Conservation (phyloP, 768 basidiomycete genomes). For the Cubamyces sp. region DNA sequence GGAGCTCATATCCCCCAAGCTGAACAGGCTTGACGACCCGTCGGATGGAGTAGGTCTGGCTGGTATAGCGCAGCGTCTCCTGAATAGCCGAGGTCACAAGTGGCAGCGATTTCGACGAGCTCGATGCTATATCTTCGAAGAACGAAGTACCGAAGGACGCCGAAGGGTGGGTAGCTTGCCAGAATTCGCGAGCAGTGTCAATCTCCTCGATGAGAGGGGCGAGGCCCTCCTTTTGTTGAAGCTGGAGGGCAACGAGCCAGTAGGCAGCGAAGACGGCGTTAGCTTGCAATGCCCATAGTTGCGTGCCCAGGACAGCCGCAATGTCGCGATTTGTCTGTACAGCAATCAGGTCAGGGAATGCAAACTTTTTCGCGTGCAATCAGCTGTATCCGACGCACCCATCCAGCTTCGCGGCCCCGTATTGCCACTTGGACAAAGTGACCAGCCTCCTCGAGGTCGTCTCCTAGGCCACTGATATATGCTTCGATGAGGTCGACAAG, state of each 20-base stretch:
- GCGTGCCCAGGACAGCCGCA: slow-evolving; percentile 19
- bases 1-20: slow-evolving; percentile 24
- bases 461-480: slow-evolving; percentile 8
- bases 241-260: slow-evolving; percentile 27
- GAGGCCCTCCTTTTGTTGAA: slow-evolving; percentile 28
- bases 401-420: slow-evolving; percentile 8
- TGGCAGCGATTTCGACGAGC: slow-evolving; percentile 21
- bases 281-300: slow-evolving; percentile 32
- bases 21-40: slow-evolving; percentile 24
- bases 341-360: not conserved
- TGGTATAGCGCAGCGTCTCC: slow-evolving; percentile 30
- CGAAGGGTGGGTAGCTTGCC: slow-evolving; percentile 21
- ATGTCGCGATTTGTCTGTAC: slow-evolving; percentile 21
- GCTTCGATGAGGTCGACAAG: slow-evolving; percentile 20
- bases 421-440: slow-evolving; percentile 7
- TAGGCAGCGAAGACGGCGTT: slow-evolving; percentile 32
- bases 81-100: slow-evolving; percentile 31
- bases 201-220: slow-evolving; percentile 27
- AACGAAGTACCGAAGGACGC: slow-evolving; percentile 16
- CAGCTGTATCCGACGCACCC: slow-evolving; percentile 9
- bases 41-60: slow-evolving; percentile 28
- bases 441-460: slow-evolving; percentile 3
- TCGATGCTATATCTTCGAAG: slow-evolving; percentile 8
- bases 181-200: slow-evolving; percentile 15
- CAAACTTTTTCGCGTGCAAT: not conserved